Conservation (phyloP, 768 basidiomycete genomes). For the Obba rivulosa region DNA sequence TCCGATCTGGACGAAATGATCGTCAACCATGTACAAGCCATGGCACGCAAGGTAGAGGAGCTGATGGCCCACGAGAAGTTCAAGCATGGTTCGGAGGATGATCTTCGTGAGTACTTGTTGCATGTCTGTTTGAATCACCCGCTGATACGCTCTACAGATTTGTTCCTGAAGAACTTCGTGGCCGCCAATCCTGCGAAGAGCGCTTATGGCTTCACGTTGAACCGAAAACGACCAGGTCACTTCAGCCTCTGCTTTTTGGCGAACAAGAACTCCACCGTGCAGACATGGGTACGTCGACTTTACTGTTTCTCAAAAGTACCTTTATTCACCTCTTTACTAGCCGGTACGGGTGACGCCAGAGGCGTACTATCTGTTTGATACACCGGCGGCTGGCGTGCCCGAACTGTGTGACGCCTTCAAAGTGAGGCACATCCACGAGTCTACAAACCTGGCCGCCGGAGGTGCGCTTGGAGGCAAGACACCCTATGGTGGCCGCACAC, state of each 20-base stretch:
- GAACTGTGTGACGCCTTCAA: conserved; percentile 98
- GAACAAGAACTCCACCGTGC: conserved; percentile 84
- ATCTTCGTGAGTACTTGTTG: conserved; percentile 65
- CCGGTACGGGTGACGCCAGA: conserved; percentile 84
- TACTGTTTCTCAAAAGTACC: neutral
- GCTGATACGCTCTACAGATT: conserved; percentile 41
- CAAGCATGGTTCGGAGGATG: conserved; percentile 81
- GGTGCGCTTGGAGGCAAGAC: conserved; percentile 68
- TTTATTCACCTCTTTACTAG: conserved; percentile 30
- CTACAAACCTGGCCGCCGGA: conserved; percentile 52
- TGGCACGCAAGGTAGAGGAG: conserved; percentile 90
- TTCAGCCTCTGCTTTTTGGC: conserved; percentile 92
- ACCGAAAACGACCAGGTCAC: conserved; percentile 86
- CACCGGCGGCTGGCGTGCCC: conserved; percentile 84
- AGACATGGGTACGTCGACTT: conserved; percentile 72
- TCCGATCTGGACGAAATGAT: conserved; percentile 95
- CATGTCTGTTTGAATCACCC: neutral
- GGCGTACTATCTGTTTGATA: conserved; percentile 87
- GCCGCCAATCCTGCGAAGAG: conserved; percentile 92
- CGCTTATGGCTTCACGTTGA: conserved; percentile 93
- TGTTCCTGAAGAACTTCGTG: conserved; percentile 84
- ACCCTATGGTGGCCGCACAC: conserved; percentile 74
- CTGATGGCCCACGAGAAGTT: conserved; percentile 94
- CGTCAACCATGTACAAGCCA: conserved; percentile 93
- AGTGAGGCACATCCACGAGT: conserved; percentile 80